Evolutionary conservation across 2,329 filamentous ascomycete genomes (phyloP), one percentile per base, ranked within the genome.

Genomic region (Alternaria ventricosa): DNA sequence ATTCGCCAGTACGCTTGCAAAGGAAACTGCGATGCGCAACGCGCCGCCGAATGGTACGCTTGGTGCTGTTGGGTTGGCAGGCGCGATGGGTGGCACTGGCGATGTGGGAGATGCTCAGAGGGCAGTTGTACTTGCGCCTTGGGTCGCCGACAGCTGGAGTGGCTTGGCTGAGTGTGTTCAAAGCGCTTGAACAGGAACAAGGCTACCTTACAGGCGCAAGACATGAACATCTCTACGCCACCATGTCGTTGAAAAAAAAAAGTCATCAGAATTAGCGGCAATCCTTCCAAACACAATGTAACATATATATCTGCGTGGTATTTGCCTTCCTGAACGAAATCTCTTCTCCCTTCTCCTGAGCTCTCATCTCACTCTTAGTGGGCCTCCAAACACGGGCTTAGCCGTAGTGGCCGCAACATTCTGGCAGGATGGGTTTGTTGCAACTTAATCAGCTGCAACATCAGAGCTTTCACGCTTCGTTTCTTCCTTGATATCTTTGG

Each of bases 81-180:
- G 84, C 67, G 91, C 93, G 6, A 94, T 92, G 82, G 88, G 91
- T 2, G 90, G 91, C 1, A 94, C 91, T 0, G 90, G 91, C 1
- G 87, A 84, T 62, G 85, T 88, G 4, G 87, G 86, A 4, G 92
- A 97, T 84, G 90, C 92, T 22, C 91, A 97, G 79, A 87, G 87
- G 67, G 90, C 91, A 7, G 87, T 94, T 49, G 87, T 96, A 79
- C 79, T 96, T 70, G 92, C 94, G 41, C 96, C 96, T 6, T 98
- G 95, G 94, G 84, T 82, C 61, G 78, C 69, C 46, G 82, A 82
- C 22, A 90, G 89, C 0, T 96, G 93, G 93, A 82, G 83, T 60
- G 85, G 43, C 18, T 54, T 62, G 23, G 11, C 23, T 18, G 41
- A 62, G 23, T 62, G 60, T 22, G 41, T 62, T 50, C 58, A 57